A percentile compares a stretch with the other conserved stretches of the same genome.
Evolutionary conservation across 495 filamentous ascomycete genomes (phyloP).

Genomic region (Xeromyces bisporus): DNA sequence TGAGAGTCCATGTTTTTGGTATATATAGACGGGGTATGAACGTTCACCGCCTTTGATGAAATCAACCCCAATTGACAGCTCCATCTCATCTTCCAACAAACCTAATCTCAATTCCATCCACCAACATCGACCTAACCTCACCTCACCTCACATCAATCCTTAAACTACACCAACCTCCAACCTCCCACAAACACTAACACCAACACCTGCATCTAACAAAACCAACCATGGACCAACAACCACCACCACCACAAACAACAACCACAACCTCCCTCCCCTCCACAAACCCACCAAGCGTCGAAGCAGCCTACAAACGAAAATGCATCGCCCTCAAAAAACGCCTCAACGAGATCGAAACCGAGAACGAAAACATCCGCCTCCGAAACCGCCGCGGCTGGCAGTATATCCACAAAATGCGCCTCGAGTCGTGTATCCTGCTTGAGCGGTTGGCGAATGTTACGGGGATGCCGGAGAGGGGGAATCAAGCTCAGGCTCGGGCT

Average conservation of each 20-base stretch:
- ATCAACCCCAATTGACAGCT: too few relatives aligned
- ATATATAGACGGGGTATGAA: too few relatives aligned
- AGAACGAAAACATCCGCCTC: conserved; percentile 62
- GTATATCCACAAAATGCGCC: conserved; percentile 75
- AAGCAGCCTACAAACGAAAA: conserved; percentile 91
- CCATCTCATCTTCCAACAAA: too few relatives aligned
- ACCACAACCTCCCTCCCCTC: conserved; percentile 11
- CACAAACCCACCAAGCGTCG: conserved; percentile 66
- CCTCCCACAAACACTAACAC: too few relatives aligned
- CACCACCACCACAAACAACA: conserved; percentile 7
- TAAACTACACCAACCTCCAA: too few relatives aligned
- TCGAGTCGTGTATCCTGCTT: conserved; percentile 79
- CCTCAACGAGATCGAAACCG: conserved; percentile 74
- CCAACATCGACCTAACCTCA: too few relatives aligned
- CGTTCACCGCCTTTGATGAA: too few relatives aligned
- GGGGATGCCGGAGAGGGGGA: conserved; percentile 50
- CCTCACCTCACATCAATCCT: too few relatives aligned
- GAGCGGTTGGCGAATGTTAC: conserved; percentile 76
- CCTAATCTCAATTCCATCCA: too few relatives aligned
- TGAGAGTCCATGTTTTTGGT: too few relatives aligned
- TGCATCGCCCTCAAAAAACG: conserved; percentile 89
- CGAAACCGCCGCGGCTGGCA: conserved; percentile 67
- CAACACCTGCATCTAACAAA: too few relatives aligned
- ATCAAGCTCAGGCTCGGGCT: conserved; percentile 14
- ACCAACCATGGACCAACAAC: too few relatives aligned